Evolutionary conservation across 108 stramenopile genomes (phyloP), one percentile per base, ranked within the genome.

Genomic region (Skeletonema tropicum): DNA sequence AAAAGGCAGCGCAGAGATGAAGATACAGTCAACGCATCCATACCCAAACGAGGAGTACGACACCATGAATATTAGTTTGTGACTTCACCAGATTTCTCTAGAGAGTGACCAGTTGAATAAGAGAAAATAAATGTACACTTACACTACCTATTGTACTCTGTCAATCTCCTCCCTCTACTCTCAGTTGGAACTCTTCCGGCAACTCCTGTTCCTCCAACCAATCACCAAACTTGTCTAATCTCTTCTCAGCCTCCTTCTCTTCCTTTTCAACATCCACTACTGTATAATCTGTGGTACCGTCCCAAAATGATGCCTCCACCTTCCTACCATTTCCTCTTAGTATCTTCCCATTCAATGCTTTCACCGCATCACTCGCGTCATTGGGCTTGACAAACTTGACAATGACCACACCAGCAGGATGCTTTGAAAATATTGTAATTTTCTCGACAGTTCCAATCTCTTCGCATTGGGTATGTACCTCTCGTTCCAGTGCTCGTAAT

Each of bases 281-380:
- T 55, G 95, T 96, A 75, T 93, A 98, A 68, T 98, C 97, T 2
- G 97, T 98, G 46, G 94, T 92, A 6, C 97, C 97, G 83, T 98
- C 98, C 97, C 97, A 98, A 78, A 91, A 98, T 7, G 75, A 72
- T 11, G 89, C 91, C 62, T 87, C 83, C 30, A 96, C 66, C n/a
- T 57, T 83, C 25, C 48, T 52, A 6, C 79, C 69, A 38, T 61
- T 35, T 15, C 35, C 35, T 6, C 70, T 11, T 7, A n/a, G n/a
- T n/a, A 81, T 59, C 15, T 80, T 79, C 5, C 93, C 94, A 62
- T 98, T 88, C 64, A 92, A 92, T 12, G 83, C 69, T 31, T 85
- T 80, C 6, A 98, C 77, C 13, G 96, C 97, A 15, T 90, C 83
- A 15, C 93, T 92, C 26, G 98, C 97, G 6, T 91, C 89, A 31